phyloP scores from a whole-genome alignment of 768 basidiomycete species.

The Candolleomyces aberdarensis region DNA sequence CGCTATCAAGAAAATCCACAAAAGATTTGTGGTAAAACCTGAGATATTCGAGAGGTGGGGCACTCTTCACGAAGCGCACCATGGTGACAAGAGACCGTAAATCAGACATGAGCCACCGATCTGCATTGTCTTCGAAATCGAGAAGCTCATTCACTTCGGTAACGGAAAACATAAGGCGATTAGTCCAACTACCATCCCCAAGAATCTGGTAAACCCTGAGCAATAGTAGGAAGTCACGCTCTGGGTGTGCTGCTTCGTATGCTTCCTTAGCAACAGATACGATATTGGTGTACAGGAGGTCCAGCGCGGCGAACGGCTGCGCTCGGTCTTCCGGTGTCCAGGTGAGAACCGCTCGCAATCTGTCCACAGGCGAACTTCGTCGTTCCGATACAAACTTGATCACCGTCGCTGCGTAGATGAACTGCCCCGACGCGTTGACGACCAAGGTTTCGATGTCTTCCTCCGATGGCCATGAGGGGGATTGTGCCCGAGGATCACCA shows the following conservation, averaged over 20 bases:
- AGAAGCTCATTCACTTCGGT: not conserved
- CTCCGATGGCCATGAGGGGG: constrained; percentile 6
- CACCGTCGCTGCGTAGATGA: not conserved
- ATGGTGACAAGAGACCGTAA: not conserved
- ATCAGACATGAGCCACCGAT: not conserved
- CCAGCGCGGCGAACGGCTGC: not conserved
- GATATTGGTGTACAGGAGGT: not conserved
- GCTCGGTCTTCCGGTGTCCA: not conserved
- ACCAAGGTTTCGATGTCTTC: not conserved
- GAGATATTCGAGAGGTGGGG: not conserved
- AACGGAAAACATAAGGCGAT: not conserved
- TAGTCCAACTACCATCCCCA: not conserved
- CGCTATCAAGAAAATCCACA: not conserved
- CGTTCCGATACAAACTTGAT: not conserved
- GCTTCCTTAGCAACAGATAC: not conserved
- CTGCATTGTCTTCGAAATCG: not conserved
- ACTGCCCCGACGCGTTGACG: not conserved
- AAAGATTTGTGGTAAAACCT: not conserved
- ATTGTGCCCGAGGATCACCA: no score
- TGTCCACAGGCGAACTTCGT: not conserved
- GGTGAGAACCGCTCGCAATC: not conserved
- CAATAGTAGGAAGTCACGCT: not conserved
- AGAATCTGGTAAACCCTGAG: not conserved
- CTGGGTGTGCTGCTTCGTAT: not conserved
- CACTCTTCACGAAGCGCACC: not conserved